Conservation (phyloP, 1,139 yeast species). For the Taphrina sp. region DNA sequence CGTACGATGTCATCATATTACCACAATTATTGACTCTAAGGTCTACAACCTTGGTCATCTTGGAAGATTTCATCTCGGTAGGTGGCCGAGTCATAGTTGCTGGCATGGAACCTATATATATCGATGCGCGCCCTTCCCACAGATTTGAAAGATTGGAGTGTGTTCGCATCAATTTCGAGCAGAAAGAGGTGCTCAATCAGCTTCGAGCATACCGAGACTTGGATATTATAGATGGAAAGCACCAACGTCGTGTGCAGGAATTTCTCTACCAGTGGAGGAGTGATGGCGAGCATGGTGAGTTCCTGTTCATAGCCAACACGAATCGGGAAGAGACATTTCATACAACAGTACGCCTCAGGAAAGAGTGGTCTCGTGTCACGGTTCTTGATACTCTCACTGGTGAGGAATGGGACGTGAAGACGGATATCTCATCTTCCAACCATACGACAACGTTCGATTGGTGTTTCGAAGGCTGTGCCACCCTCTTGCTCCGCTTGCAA, state of each 20-base stretch:
- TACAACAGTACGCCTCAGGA: not conserved
- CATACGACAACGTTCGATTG: conserved; percentile 6
- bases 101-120: conserved; percentile 14
- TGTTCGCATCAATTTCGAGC: conserved; percentile 1
- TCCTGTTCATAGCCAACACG: conserved; percentile 19
- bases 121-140: conserved; percentile 8
- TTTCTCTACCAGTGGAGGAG: conserved; percentile 27
- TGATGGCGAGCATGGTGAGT: conserved; percentile 8
- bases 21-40: conserved; percentile 25
- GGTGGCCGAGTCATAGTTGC: conserved; percentile 27
- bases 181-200: not conserved
- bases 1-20: conserved; percentile 17
- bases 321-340: conserved; percentile 4
- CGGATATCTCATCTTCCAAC: not conserved
- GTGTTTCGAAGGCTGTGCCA: conserved; percentile 26
- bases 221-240: not conserved
- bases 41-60: conserved; percentile 11
- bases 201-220: conserved; percentile 9
- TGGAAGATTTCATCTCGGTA: conserved; percentile 10
- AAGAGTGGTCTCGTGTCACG: not conserved
- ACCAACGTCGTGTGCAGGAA: conserved; percentile 1
- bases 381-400: conserved; percentile 19
- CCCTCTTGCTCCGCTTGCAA: conserved; percentile 1
- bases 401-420: not conserved
- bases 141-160: not conserved